These are phyloP conservation scores for Blastobotrys buckinghamii DNA, from an alignment of 1,139 yeast species.

Conservation along the genomic window DNA sequence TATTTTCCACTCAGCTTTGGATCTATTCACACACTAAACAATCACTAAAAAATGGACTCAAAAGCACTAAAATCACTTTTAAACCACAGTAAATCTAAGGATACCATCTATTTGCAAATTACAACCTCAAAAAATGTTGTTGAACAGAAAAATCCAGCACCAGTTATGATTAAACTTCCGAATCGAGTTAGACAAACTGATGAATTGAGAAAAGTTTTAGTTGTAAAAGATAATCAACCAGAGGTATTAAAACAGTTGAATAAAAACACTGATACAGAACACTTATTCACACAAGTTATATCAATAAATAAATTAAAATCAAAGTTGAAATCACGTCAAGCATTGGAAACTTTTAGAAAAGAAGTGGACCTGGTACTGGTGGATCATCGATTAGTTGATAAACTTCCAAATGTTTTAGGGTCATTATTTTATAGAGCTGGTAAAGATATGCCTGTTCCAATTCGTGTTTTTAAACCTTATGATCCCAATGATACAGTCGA, in stretches of 20 bases:
- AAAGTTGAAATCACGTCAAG: constrained; percentile 16
- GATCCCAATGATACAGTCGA: constrained; percentile 16
- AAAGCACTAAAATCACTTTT: constrained; percentile 12
- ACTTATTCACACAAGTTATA: constrained; percentile 24
- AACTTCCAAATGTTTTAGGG: constrained; percentile 23
- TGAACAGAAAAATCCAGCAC: constrained; percentile 16
- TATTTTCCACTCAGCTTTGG: not conserved
- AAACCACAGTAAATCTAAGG: constrained; percentile 9
- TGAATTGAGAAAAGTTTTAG: constrained; percentile 22
- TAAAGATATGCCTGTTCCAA: constrained; percentile 24
- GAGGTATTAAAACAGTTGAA: constrained; percentile 19
- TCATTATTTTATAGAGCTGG: constrained; percentile 24
- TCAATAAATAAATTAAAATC: constrained; percentile 24
- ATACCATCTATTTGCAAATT: constrained; percentile 22
- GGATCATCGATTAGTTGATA: constrained; percentile 22
- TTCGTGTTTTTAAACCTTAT: constrained; percentile 17
- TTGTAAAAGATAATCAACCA: constrained; percentile 26
- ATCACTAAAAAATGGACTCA: constrained; percentile 1
- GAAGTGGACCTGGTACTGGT: constrained; percentile 23
- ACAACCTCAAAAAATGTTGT: constrained; percentile 10
- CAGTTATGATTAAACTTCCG: constrained; percentile 24
- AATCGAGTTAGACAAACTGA: constrained; percentile 20
- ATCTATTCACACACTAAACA: not conserved
- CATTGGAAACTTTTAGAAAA: constrained; percentile 15
- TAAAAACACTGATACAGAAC: constrained; percentile 21